Evolutionary conservation across 2,329 filamentous ascomycete genomes (phyloP), one percentile per base, ranked within the genome.

Genomic region (Cladosporium sp.): DNA sequence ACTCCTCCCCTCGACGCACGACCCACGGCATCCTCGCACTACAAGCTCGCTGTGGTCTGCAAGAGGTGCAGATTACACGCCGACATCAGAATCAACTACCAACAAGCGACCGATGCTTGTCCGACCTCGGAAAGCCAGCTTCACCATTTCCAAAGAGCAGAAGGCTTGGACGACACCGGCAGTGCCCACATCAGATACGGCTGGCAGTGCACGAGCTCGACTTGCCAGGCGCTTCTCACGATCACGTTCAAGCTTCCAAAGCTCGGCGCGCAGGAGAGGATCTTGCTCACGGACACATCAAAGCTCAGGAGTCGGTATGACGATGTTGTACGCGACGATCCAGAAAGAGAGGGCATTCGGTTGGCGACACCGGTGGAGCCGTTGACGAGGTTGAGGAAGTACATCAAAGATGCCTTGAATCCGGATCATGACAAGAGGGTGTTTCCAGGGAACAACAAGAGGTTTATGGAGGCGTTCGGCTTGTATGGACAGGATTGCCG

Each of bases 391-490:
- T 69, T 88, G 36, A 73, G 76, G 50, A 73, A 73, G 41, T 88
- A 87, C 61, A 68, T 87, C 45, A 70, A 62, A 8, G 84, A 88
- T 66, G 73, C 80, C 7, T 65, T 82, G 50, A 71, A 74, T 39
- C 69, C 76, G 17, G 64, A 67, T 6, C 72, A 75, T 41, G 73
- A 73, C 29, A 77, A 74, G 58, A 75, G 76, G 56, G 66, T 72
- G 39, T 83, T 87, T 57, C 77, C 78, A 4, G 70, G 76, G 7
- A 66, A 76, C 13, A 87, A 88, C 61, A 83, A 84, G 62, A 78
- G 79, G 51, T 88, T 85, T 57, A 72, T 80, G 58, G 73, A 80
- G 54, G 78, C 78, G 2, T 85, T 86, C 63, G 83, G 81, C 8
- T 7, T 58, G 6, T 50, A 55, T 27, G 64, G 64, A 13, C 69